These are phyloP conservation scores for Oryza rufipogon DNA, from an alignment of 176 grass and related monocot genomes.

Conservation along the genomic window DNA sequence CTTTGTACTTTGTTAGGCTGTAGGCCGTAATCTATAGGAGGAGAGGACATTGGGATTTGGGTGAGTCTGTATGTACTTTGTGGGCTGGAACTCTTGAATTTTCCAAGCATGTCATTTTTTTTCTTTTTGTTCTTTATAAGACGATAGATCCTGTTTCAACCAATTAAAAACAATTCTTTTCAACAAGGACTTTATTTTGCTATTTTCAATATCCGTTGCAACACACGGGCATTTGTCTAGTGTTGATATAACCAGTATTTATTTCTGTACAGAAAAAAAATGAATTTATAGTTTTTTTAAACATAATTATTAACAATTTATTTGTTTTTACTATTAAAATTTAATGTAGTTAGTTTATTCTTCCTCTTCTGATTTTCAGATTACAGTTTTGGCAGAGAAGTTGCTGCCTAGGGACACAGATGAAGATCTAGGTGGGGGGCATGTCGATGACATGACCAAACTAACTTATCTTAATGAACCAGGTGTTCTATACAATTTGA, in stretches of 20 bases:
- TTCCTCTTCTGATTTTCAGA: slow-evolving; percentile 42
- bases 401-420: slow-evolving; percentile 87
- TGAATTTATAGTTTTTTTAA: background rate
- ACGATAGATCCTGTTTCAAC: too few relatives aligned
- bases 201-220: too few relatives aligned
- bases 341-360: slow-evolving; percentile 23
- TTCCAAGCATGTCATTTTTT: too few relatives aligned
- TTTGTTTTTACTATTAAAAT: background rate
- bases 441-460: slow-evolving; percentile 99
- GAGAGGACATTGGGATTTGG: too few relatives aligned
- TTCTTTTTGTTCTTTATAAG: too few relatives aligned
- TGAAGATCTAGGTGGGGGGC: slow-evolving; percentile 86
- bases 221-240: too few relatives aligned
- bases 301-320: background rate
- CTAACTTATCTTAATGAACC: slow-evolving; percentile 96
- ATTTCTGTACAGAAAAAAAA: slow-evolving; percentile 1
- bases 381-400: slow-evolving; percentile 61
- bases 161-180: too few relatives aligned
- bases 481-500: slow-evolving; percentile 93
- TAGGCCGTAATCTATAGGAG: too few relatives aligned
- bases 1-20: too few relatives aligned
- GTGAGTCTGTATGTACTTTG: too few relatives aligned
- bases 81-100: too few relatives aligned
- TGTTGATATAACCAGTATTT: slow-evolving; percentile 3
- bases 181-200: too few relatives aligned